phyloP scores from a whole-genome alignment of 495 filamentous ascomycete genomes.

The Penicillium riverlandense region DNA sequence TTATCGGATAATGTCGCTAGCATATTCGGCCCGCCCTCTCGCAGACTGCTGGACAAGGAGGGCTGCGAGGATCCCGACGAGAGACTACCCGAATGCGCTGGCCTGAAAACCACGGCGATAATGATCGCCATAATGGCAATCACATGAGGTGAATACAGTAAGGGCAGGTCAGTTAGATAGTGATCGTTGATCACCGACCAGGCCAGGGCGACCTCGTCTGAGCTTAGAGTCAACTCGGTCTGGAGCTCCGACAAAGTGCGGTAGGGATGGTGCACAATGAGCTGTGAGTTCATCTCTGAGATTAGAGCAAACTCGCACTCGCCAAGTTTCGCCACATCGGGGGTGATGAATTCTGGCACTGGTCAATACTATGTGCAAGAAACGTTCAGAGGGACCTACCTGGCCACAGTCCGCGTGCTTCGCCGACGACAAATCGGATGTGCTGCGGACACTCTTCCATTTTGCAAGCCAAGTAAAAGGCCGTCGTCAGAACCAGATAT shows the following conservation, averaged over 20 bases:
- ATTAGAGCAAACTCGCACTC: constrained; percentile 97
- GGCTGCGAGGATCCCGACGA: constrained; percentile 31
- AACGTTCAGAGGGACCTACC: constrained; percentile 36
- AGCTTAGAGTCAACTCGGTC: constrained; percentile 57
- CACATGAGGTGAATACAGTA: constrained; percentile 82
- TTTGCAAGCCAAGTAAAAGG: constrained; percentile 93
- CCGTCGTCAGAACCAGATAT: constrained; percentile 83
- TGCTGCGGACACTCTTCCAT: constrained; percentile 98
- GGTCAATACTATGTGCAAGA: constrained; percentile 6
- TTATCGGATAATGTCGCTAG: constrained; percentile 33
- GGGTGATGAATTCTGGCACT: constrained; percentile 61
- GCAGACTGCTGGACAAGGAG: constrained; percentile 29
- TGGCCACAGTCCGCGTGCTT: constrained; percentile 84
- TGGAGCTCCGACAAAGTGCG: constrained; percentile 74
- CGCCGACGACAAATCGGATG: constrained; percentile 77
- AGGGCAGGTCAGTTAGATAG: constrained; percentile 87
- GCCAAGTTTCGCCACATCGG: constrained; percentile 80
- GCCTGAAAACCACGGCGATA: constrained; percentile 70
- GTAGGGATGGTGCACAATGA: constrained; percentile 97
- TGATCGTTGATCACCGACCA: constrained; percentile 93
- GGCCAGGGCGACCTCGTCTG: constrained; percentile 72
- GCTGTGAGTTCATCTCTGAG: constrained; percentile 86
- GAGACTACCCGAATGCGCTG: constrained; percentile 37
- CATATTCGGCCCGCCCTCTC: constrained; percentile 34
- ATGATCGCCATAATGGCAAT: constrained; percentile 89